A percentile compares a stretch with the other conserved stretches of the same genome.
These are phyloP conservation scores for Byssochlamys sp. DNA, from an alignment of 2,329 filamentous ascomycete genomes.

Conservation along the genomic window DNA sequence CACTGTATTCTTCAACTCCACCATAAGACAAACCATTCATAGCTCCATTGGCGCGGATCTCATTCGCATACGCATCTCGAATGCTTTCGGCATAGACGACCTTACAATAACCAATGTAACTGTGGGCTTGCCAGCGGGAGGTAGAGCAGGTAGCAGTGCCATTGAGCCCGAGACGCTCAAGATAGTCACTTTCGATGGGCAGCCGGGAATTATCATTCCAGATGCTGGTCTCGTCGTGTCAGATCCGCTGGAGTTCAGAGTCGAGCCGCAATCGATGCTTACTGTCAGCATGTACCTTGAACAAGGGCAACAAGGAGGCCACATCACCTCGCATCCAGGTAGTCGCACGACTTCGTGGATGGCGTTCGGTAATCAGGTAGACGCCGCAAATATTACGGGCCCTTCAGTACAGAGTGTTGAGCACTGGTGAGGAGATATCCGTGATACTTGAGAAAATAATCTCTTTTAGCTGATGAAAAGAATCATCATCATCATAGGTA, in stretches of 20 bases:
- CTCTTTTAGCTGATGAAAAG: background rate
- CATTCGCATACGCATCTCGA: constrained; percentile 55
- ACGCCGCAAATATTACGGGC: constrained; percentile 37
- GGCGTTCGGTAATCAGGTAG: constrained; percentile 48
- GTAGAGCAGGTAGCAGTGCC: constrained; percentile 38
- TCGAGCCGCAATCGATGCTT: constrained; percentile 44
- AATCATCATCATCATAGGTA: constrained; percentile 37
- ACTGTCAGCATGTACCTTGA: constrained; percentile 51
- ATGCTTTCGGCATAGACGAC: constrained; percentile 53
- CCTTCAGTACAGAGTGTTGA: constrained; percentile 26
- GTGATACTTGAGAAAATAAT: background rate
- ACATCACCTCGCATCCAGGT: constrained; percentile 56
- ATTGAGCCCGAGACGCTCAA: constrained; percentile 46
- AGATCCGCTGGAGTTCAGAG: constrained; percentile 49
- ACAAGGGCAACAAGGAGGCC: constrained; percentile 46
- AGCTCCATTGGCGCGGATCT: constrained; percentile 48
- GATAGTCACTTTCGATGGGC: constrained; percentile 50
- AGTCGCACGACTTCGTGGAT: constrained; percentile 55
- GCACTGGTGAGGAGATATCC: constrained; percentile 33
- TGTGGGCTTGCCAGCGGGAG: constrained; percentile 42
- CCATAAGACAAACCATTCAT: constrained; percentile 57
- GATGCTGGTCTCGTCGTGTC: constrained; percentile 51
- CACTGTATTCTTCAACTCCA: constrained; percentile 51
- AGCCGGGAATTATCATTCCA: constrained; percentile 42
- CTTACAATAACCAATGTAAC: constrained; percentile 52